Base-by-base conservation (phyloP, 768 basidiomycete species). In the Leccinum longicurvipes region DNA sequence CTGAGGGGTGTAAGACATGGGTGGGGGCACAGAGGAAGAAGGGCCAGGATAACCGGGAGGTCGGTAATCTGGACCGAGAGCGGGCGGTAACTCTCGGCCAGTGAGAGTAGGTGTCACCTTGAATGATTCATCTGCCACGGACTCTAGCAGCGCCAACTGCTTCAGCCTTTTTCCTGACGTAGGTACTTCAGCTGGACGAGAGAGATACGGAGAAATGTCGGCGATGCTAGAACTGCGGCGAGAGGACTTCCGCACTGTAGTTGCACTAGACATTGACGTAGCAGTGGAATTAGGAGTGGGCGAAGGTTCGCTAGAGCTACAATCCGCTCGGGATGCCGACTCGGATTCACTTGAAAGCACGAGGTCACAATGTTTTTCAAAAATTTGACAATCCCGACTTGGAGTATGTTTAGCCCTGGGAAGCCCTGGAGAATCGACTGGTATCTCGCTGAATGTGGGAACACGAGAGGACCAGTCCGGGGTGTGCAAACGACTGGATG, bases 101-200 rank as follows among this genome's bases (percentile, higher is more conserved):
- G 60, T 60, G 55, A 72, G 67, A 55, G 65, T 72, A 55, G 82
- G 77, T 24, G 82, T 78, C 77, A 85, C 78, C 57, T 79, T 77
- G 6, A 84, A 85, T 5, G 89, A 88, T 67, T 91, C 88, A 62
- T 85, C 82, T 0, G 84, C 87, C 32, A 90, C 83, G 14, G 81
- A 76, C 66, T 91, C 87, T 11, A 89, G 73, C 56, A 91, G 74
- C 2, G 87, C 87, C 24, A 87, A 75, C 60, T 85, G 89, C 68
- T 83, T 83, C 69, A 89, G 68, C 54, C 79, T 81, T 66, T 84
- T 87, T 14, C 83, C 79, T 29, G 84, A 83, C 4, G 79, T 73
- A 8, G 83, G 79, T 10, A 82, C 72, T 58, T 81, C 84, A 24
- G 72, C 68, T 7, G 81, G 72, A 52, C 80, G 79, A 10, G 82